Evolutionary conservation across 2,329 filamentous ascomycete species (phyloP).

Genomic region (Chaetomiaceae sp.): DNA sequence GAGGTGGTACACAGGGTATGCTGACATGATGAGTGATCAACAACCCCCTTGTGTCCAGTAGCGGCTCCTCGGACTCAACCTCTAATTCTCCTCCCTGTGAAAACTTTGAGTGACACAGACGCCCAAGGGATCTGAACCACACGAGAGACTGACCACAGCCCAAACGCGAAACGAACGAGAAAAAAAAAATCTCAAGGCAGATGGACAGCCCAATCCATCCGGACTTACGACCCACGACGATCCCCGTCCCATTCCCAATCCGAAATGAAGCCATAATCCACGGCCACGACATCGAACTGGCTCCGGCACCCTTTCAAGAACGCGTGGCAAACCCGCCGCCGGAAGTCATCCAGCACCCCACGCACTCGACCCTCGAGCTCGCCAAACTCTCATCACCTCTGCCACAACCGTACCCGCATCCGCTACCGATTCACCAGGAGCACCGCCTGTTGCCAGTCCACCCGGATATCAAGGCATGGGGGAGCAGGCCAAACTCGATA

Average conservation of each 20-base stretch:
- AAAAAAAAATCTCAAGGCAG: background rate
- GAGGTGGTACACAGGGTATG: too few relatives aligned
- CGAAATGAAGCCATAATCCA: conserved; percentile 9
- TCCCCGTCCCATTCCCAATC: background rate
- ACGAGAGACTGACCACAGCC: too few relatives aligned
- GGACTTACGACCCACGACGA: background rate
- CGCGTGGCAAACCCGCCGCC: background rate
- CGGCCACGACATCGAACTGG: conserved; percentile 17
- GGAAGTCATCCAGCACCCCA: background rate
- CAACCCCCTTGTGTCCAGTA: too few relatives aligned
- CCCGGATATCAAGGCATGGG: background rate
- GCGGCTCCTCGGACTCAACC: too few relatives aligned
- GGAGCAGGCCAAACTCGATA: background rate
- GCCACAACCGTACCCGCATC: background rate
- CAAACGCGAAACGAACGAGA: too few relatives aligned
- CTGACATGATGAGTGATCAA: too few relatives aligned
- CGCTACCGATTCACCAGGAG: too few relatives aligned
- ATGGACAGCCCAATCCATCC: background rate
- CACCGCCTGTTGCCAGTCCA: background rate
- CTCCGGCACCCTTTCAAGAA: conserved; percentile 4
- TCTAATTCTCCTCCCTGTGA: too few relatives aligned
- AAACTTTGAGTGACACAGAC: too few relatives aligned
- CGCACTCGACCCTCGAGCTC: conserved; percentile 9
- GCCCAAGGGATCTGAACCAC: background rate
- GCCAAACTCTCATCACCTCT: background rate